Percentiles rank a stretch among this genome's conserved stretches.
These are phyloP conservation scores for Agaricus blazei DNA, from an alignment of 768 basidiomycete genomes.

Conservation along the genomic window DNA sequence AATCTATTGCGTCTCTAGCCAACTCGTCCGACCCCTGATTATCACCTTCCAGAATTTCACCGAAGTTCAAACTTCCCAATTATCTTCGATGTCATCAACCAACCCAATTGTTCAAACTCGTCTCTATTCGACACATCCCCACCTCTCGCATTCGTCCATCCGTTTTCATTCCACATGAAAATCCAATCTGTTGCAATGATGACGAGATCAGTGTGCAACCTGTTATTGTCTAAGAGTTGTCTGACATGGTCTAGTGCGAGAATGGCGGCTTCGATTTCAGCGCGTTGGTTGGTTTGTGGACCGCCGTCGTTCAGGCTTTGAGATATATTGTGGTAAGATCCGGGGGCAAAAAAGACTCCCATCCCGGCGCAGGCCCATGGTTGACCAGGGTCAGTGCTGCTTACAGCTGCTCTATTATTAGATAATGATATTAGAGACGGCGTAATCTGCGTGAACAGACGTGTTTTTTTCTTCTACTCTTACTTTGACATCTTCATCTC, in stretches of 20 bases:
- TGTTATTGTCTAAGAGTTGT: background rate
- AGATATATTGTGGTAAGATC: background rate
- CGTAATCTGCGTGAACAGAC: no score
- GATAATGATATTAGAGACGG: no score
- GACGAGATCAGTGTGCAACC: background rate
- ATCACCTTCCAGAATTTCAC: constrained; percentile 3
- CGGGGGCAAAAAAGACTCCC: constrained; percentile 9
- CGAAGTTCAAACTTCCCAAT: background rate
- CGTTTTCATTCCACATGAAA: constrained; percentile 6
- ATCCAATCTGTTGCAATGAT: constrained; percentile 10
- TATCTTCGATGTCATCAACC: background rate
- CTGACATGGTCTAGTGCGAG: constrained; percentile 1
- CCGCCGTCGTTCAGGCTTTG: background rate
- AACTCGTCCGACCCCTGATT: background rate
- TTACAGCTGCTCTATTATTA: no score
- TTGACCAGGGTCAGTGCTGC: background rate
- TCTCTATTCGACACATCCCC: constrained; percentile 5
- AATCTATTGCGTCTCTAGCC: background rate
- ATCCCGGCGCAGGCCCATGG: constrained; percentile 9
- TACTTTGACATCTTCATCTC: no score
- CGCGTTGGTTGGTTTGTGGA: constrained; percentile 6
- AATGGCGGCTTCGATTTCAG: constrained; percentile 4
- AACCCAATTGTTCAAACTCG: constrained; percentile 6
- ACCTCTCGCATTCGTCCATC: constrained; percentile 7
- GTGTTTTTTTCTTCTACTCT: no score